These are phyloP conservation scores for Epichloe bromicola DNA, from an alignment of 2,329 filamentous ascomycete genomes.

Conservation along the genomic window DNA sequence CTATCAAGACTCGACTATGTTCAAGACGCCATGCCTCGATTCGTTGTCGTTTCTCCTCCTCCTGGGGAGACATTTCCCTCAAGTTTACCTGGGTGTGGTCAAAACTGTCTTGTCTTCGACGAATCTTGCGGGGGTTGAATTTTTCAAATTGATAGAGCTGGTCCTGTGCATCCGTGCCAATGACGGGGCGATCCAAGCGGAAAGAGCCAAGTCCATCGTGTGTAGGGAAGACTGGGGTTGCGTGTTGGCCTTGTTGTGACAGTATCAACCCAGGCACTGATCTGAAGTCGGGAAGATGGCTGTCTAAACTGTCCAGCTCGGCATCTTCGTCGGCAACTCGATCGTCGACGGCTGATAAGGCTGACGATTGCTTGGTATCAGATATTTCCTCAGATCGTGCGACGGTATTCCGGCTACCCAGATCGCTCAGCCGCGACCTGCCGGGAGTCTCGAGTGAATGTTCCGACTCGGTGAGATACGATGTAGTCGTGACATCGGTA, in stretches of 20 bases:
- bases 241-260: constrained; percentile 25
- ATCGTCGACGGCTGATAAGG: constrained; percentile 23
- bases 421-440: constrained; percentile 63
- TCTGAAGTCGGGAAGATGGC: constrained; percentile 79
- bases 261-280: constrained; percentile 33
- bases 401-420: constrained; percentile 63
- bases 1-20: constrained; percentile 71
- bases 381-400: constrained; percentile 44
- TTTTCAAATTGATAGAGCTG: constrained; percentile 82
- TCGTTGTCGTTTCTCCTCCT: constrained; percentile 63
- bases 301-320: constrained; percentile 87
- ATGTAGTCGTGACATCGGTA: constrained; percentile 48
- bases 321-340: constrained; percentile 47
- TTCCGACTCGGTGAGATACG: constrained; percentile 56
- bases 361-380: constrained; percentile 27
- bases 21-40: constrained; percentile 90
- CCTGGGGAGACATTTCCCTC: constrained; percentile 43
- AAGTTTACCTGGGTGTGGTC: constrained; percentile 37
- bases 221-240: constrained; percentile 64
- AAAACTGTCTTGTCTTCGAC: constrained; percentile 38
- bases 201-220: constrained; percentile 92
- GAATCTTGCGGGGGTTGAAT: constrained; percentile 60
- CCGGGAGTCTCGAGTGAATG: constrained; percentile 51
- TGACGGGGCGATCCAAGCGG: constrained; percentile 43
- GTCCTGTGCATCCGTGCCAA: constrained; percentile 54